These are phyloP conservation scores for Stipa capillata DNA, from an alignment of 176 grass and related monocot genomes.

Conservation along the genomic window DNA sequence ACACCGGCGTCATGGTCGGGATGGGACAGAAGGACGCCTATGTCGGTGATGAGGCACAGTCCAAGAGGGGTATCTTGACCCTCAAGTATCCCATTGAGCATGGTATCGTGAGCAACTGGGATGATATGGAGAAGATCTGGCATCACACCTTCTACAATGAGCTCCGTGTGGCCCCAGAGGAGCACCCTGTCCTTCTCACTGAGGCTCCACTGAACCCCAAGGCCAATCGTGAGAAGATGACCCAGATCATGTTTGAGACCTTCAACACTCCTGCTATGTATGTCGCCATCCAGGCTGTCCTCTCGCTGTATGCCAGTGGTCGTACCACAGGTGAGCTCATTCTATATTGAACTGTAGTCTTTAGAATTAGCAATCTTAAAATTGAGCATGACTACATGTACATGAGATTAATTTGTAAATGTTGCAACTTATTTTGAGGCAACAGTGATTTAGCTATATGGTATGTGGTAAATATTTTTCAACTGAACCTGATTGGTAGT, in stretches of 20 bases:
- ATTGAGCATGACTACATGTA: not conserved
- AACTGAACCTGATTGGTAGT: not conserved
- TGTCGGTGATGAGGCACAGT: slow-evolving; percentile 66
- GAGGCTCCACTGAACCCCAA: slow-evolving; percentile 79
- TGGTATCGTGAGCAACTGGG: slow-evolving; percentile 75
- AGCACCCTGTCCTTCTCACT: slow-evolving; percentile 63
- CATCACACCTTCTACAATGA: slow-evolving; percentile 86
- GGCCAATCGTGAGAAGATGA: slow-evolving; percentile 77
- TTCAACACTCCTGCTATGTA: slow-evolving; percentile 78
- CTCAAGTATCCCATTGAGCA: slow-evolving; percentile 81
- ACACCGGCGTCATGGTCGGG: slow-evolving; percentile 71
- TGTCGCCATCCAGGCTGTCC: slow-evolving; percentile 76
- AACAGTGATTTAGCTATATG: not conserved
- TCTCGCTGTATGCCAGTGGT: slow-evolving; percentile 69
- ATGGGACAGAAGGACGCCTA: slow-evolving; percentile 82
- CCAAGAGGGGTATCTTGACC: slow-evolving; percentile 69
- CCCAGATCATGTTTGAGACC: slow-evolving; percentile 81
- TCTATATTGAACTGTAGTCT: not conserved
- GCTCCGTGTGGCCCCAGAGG: slow-evolving; percentile 65
- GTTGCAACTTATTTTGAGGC: not conserved
- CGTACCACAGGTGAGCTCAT: slow-evolving; percentile 57
- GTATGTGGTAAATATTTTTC: not conserved
- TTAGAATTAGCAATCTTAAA: not conserved
- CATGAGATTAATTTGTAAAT: not conserved
- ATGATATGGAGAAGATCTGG: slow-evolving; percentile 88